Evolutionary conservation across 2,329 filamentous ascomycete species (phyloP), one percentile per base, ranked within the genome.

Genomic region (Colletotrichum plurivorum): DNA sequence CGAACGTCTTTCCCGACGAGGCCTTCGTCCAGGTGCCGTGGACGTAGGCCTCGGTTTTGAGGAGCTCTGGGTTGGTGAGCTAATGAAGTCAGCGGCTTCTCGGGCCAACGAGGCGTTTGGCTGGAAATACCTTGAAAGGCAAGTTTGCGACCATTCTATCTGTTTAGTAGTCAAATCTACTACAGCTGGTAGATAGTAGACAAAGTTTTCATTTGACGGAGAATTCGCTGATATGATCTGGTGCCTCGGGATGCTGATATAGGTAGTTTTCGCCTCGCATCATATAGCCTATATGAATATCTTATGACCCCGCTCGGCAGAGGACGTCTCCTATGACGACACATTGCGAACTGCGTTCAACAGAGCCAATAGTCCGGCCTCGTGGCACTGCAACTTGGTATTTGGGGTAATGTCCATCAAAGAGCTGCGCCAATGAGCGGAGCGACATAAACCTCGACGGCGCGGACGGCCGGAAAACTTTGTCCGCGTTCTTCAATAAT

Each of bases 31-130:
- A 85, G 71, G 83, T 67, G 51, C 85, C 83, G 59, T 87, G 78
- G 62, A 89, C 78, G 54, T 84, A 84, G 51, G 84, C 86, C 67
- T 87, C 83, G 39, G 81, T 82, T 39, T 84, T 80, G 16, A 85
- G 78, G 8, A 89, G 80, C 39, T 79, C 80, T 3, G 81, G 78
- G 74, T 88, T 82, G 39, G 81, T 76, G 31, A 89, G 79, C 75
- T 85, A 4, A 8, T 4, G 8, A 0, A 13, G 20, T 60, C 2
- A 69, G 53, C 20, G 12, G 5, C 10, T 15, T 0, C 13, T 8
- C 13, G 6, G 0, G 0, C 7, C 1, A 9, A 45, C 12, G 27
- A 18, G 9, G 10, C 2, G 6, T 22, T 22, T 3, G 9, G 0
- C 0, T 5, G 7, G 16, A 2, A 54, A 10, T 39, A 69, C 66